Base-by-base conservation (phyloP, 306 rosid genomes). In the Hippophae gyantsensis region DNA sequence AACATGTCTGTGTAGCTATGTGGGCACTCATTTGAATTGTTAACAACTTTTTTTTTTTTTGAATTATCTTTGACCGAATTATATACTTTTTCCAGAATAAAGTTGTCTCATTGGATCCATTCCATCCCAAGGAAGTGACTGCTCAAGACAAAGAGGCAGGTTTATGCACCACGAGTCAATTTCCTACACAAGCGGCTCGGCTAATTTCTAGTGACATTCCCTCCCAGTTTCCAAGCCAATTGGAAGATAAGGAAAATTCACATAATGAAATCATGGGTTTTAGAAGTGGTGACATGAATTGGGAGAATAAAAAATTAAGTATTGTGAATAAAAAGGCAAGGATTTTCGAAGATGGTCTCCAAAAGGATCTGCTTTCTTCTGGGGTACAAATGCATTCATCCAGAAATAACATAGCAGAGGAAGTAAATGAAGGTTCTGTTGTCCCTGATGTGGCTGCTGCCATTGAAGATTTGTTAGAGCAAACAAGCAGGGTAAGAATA, bases 401-500 rank as follows among this genome's bases (percentile, higher is more conserved):
- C 44, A 62, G 66, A 81, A 81, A 76, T 54, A 76, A 74, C 50
- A 44, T 26, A 65, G 50, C 63, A 13, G 70, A 83, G 59, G 70
- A 76, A 64, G 63, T 48, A 6, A 52, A 58, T 58, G 77, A 74
- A 62, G 77, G 79, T 52, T 72, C 51, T 54, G 74, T 70, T 58
- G 93, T 77, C 77, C 99, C 99, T 51, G 96, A 92, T 83, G 96
- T 92, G 13, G 96, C 99, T 69, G 76, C 96, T 48, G 99, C 96
- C 46, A 85, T 92, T 75, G 96, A 92, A 73, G 95, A 85, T 83
- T 80, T 92, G 73, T 66, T 92, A 76, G 96, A 85, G 87, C 86
- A 92, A 78, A 92, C 98, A 49, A 90, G 84, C 53, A 85, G 87
- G 98, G 96, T 92, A 79, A 67, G 68, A 58, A 10, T 63, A 60